Percentiles rank a stretch among this genome's conserved stretches.
These are phyloP conservation scores for Botryosphaeria dothidea DNA, from an alignment of 2,329 filamentous ascomycete species.

Conservation along the genomic window DNA sequence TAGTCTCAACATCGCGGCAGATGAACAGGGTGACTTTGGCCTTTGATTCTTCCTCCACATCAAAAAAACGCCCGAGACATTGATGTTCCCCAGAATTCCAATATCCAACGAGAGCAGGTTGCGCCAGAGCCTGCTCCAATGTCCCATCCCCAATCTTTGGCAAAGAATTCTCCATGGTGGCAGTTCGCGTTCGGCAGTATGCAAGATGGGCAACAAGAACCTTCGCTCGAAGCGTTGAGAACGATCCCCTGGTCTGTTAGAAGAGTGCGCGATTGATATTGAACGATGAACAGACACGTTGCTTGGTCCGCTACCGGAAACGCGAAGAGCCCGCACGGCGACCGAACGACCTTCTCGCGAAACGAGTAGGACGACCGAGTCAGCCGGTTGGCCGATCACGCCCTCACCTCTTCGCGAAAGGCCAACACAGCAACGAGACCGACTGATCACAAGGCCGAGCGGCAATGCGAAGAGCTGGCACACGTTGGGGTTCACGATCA, in stretches of 20 bases:
- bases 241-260: no score
- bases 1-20: not conserved
- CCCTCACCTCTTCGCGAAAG: no score
- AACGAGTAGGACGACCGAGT: no score
- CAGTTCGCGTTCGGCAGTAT: not conserved
- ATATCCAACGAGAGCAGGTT: not conserved
- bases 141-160: not conserved
- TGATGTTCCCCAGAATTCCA: not conserved
- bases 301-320: not conserved
- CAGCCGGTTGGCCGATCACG: no score
- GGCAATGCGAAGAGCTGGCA: no score
- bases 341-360: no score
- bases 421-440: no score
- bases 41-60: not conserved
- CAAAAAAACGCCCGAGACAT: not conserved
- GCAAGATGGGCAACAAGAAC: no score
- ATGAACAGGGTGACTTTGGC: not conserved
- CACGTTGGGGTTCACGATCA: no score
- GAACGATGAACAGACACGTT: not conserved
- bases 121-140: not conserved
- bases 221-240: no score
- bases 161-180: not conserved
- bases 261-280: no score
- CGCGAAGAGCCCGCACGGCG: not conserved
- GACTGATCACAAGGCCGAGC: no score